Percentiles rank a stretch among this genome's conserved stretches.
Evolutionary conservation across 306 rosid species (phyloP).

Genomic region (Lupinus albus): DNA sequence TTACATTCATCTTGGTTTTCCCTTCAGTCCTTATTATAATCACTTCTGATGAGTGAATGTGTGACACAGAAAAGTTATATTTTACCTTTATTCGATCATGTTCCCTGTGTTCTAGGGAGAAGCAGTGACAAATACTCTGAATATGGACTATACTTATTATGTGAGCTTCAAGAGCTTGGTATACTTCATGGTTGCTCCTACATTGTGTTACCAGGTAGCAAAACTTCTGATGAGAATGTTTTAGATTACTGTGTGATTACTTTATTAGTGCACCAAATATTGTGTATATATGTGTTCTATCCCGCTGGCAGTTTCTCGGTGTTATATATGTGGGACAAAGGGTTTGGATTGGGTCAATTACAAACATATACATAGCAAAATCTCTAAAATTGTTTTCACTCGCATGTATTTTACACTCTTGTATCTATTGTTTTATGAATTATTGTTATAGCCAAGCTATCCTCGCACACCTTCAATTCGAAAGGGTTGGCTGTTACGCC

Average conservation of each 20-base stretch:
- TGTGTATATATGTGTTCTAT: conserved; percentile 3
- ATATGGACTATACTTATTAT: conserved; percentile 51
- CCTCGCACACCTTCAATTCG: conserved; percentile 79
- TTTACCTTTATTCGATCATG: conserved; percentile 26
- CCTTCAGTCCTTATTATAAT: conserved; percentile 22
- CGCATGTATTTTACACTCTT: background rate
- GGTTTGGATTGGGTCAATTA: conserved; percentile 3
- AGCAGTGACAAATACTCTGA: conserved; percentile 46
- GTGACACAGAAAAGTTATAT: conserved; percentile 8
- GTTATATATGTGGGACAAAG: background rate
- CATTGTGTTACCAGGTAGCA: conserved; percentile 93
- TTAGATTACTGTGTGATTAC: conserved; percentile 13
- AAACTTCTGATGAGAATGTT: conserved; percentile 7
- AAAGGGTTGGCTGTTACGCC: conserved; percentile 91
- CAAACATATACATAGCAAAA: background rate
- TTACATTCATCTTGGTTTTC: conserved; percentile 4
- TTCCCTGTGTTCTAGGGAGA: conserved; percentile 65
- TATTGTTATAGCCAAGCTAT: conserved; percentile 69
- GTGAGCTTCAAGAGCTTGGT: conserved; percentile 70
- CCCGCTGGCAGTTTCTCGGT: conserved; percentile 25
- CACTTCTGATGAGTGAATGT: conserved; percentile 33
- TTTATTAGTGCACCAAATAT: background rate
- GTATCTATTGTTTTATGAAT: conserved; percentile 32
- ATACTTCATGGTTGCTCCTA: conserved; percentile 98
- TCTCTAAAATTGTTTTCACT: background rate